A percentile compares a stretch with the other conserved stretches of the same genome.
Conservation (phyloP, 331 rosid species). For the Malus hybrid region DNA sequence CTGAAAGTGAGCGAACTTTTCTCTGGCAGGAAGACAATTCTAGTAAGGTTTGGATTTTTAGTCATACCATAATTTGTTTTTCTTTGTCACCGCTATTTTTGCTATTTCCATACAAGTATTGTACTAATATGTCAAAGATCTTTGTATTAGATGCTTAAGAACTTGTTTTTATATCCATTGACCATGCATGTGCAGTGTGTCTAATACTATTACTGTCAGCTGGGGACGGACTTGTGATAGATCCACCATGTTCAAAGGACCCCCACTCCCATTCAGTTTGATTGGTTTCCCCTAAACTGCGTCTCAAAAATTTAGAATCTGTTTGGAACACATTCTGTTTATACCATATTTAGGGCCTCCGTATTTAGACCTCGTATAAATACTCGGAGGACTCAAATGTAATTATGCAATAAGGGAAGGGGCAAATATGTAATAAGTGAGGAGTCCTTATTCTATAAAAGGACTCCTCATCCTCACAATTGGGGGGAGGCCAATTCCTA, state of each 20-base stretch:
- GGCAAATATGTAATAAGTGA: too few relatives aligned
- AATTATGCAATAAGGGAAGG: too few relatives aligned
- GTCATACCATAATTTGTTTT: conserved; percentile 10
- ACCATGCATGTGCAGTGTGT: background rate
- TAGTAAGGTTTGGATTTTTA: conserved; percentile 52
- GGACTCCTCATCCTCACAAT: too few relatives aligned
- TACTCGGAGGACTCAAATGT: too few relatives aligned
- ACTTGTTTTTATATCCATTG: background rate
- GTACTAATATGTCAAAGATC: background rate
- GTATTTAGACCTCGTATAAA: too few relatives aligned
- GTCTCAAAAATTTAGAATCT: background rate
- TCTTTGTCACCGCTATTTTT: background rate
- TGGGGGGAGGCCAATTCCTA: too few relatives aligned
- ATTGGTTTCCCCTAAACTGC: background rate
- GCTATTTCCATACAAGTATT: background rate
- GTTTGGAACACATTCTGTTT: background rate
- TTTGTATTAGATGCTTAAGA: background rate
- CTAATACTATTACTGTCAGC: background rate
- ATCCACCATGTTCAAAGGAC: background rate
- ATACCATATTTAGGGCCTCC: too few relatives aligned
- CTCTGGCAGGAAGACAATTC: conserved; percentile 43
- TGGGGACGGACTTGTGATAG: background rate
- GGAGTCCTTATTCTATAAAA: too few relatives aligned
- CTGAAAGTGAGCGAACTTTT: conserved; percentile 33
- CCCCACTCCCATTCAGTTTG: background rate